Evolutionary conservation across 2,329 filamentous ascomycete genomes (phyloP).

Genomic region (Penicillium palitans): DNA sequence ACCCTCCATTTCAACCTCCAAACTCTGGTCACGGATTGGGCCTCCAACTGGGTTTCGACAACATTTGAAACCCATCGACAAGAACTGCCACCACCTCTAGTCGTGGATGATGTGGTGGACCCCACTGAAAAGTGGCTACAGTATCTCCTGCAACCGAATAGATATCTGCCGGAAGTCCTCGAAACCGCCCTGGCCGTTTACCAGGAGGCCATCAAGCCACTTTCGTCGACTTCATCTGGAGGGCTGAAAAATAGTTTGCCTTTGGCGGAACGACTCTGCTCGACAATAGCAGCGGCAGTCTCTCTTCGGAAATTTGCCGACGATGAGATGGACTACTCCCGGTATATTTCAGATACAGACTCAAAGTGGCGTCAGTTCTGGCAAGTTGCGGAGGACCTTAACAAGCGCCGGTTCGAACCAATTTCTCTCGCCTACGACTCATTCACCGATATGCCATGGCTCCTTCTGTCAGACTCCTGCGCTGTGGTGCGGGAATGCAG

Average conservation of each 20-base stretch:
- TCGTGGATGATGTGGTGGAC: conserved; percentile 65
- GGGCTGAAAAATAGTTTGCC: conserved; percentile 51
- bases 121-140: conserved; percentile 82
- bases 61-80: conserved; percentile 59
- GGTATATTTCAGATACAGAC: conserved; percentile 72
- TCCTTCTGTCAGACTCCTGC: conserved; percentile 78
- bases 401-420: conserved; percentile 80
- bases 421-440: conserved; percentile 75
- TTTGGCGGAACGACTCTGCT: conserved; percentile 74
- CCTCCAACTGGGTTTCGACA: conserved; percentile 68
- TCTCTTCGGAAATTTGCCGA: conserved; percentile 62
- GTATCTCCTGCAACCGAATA: conserved; percentile 77
- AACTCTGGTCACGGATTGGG: conserved; percentile 63
- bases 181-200: conserved; percentile 84
- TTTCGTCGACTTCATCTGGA: conserved; percentile 42
- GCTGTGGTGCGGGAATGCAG: conserved; percentile 79
- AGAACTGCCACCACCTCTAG: conserved; percentile 58
- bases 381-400: conserved; percentile 78
- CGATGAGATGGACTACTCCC: conserved; percentile 70
- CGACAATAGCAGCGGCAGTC: conserved; percentile 69
- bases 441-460: conserved; percentile 72
- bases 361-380: conserved; percentile 89
- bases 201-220: conserved; percentile 59
- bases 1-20: conserved; percentile 71
- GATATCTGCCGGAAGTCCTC: conserved; percentile 75